phyloP scores from a whole-genome alignment of 164 flowering plant species.

The Litsea cubeba region DNA sequence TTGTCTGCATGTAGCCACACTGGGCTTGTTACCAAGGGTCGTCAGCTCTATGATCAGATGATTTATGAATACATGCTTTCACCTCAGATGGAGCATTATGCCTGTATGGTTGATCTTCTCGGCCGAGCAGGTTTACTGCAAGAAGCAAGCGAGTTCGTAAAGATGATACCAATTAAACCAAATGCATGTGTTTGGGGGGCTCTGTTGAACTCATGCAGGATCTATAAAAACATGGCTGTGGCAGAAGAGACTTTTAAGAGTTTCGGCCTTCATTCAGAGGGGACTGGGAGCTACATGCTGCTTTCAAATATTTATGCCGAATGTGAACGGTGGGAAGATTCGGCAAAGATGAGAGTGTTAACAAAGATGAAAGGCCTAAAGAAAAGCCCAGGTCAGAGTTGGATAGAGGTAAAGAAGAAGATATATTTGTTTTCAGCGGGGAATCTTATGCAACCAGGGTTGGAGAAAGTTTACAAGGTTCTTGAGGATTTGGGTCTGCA shows the following conservation, averaged over 20 bases:
- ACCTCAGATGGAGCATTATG: slow-evolving; percentile 70
- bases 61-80: slow-evolving; percentile 27
- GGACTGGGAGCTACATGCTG: slow-evolving; percentile 62
- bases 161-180: slow-evolving; percentile 64
- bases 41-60: slow-evolving; percentile 50
- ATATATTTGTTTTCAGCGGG: slow-evolving; percentile 59
- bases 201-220: slow-evolving; percentile 58
- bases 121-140: slow-evolving; percentile 68
- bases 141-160: slow-evolving; percentile 58
- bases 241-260: slow-evolving; percentile 43
- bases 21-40: slow-evolving; percentile 63
- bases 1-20: slow-evolving; percentile 85
- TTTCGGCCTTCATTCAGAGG: slow-evolving; percentile 26
- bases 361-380: slow-evolving; percentile 58
- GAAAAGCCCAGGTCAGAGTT: slow-evolving; percentile 68
- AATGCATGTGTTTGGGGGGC: slow-evolving; percentile 72
- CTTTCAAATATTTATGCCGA: slow-evolving; percentile 65
- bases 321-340: slow-evolving; percentile 68
- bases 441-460: slow-evolving; percentile 22
- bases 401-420: slow-evolving; percentile 73
- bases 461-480: slow-evolving; percentile 30
- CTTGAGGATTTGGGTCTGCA: slow-evolving; percentile 40
- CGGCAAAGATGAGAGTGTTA: slow-evolving; percentile 56
- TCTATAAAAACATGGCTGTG: slow-evolving; percentile 43
- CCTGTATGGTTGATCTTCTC: slow-evolving; percentile 84